Evolutionary conservation across 2,329 filamentous ascomycete genomes (phyloP).

Genomic region (Fusarium humuli): DNA sequence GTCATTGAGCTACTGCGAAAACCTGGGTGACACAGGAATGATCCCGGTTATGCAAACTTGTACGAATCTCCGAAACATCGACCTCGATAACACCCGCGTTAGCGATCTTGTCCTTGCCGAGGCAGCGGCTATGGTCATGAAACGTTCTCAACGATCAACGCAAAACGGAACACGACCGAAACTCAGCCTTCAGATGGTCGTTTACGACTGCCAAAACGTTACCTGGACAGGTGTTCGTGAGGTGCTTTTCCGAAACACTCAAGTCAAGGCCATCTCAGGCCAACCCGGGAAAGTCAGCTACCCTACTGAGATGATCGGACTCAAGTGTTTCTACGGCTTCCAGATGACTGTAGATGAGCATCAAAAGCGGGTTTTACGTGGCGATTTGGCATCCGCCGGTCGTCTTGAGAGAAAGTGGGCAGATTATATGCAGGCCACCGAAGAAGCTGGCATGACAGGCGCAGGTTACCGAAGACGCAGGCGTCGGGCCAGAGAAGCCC

Average conservation of each 20-base stretch:
- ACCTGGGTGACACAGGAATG: constrained; percentile 84
- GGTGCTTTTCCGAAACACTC: constrained; percentile 85
- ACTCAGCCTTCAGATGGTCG: constrained; percentile 78
- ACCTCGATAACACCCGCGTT: constrained; percentile 93
- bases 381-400: constrained; percentile 78
- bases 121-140: constrained; percentile 81
- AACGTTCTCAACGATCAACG: constrained; percentile 64
- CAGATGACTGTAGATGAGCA: constrained; percentile 96
- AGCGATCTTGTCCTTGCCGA: constrained; percentile 88
- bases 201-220: constrained; percentile 92
- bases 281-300: constrained; percentile 62
- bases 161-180: constrained; percentile 57
- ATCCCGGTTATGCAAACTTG: constrained; percentile 84
- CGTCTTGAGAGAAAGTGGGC: constrained; percentile 93
- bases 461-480: constrained; percentile 76
- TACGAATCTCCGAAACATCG: constrained; percentile 74
- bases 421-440: constrained; percentile 91
- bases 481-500: constrained; percentile 83
- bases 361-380: constrained; percentile 83
- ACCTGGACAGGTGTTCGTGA: constrained; percentile 94
- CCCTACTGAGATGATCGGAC: constrained; percentile 81
- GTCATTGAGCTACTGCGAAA: constrained; percentile 90
- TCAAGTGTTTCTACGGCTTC: constrained; percentile 96
- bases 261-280: constrained; percentile 67
- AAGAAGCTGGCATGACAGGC: constrained; percentile 80